A percentile compares a stretch with the other conserved stretches of the same genome.
Evolutionary conservation across 1,284 basidiomycete species (phyloP).

Genomic region (Xerocomus minutiporus): DNA sequence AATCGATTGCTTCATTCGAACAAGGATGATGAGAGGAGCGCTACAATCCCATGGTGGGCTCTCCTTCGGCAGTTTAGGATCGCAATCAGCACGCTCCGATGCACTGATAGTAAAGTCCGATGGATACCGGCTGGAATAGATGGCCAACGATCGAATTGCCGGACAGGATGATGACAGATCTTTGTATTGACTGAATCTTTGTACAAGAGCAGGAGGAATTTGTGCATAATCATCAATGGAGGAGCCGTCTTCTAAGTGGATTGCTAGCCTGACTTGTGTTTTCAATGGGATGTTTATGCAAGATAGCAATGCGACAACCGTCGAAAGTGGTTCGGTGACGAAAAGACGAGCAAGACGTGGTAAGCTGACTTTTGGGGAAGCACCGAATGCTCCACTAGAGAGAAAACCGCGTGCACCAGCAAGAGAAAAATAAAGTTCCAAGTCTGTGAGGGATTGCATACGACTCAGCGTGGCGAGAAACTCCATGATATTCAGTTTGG

Average conservation of each 20-base stretch:
- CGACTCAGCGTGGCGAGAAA: background rate
- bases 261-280: background rate
- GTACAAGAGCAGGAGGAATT: background rate
- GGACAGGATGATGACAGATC: too few relatives aligned
- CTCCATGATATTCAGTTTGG: background rate
- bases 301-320: background rate
- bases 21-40: too few relatives aligned
- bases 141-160: too few relatives aligned
- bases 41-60: too few relatives aligned
- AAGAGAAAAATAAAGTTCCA: too few relatives aligned
- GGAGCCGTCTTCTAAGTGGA: background rate
- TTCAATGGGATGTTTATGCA: background rate
- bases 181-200: background rate
- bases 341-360: background rate
- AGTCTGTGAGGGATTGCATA: background rate
- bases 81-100: too few relatives aligned
- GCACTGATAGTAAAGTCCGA: too few relatives aligned
- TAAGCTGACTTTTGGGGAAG: background rate
- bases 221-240: background rate
- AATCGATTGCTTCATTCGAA: too few relatives aligned
- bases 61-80: too few relatives aligned
- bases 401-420: too few relatives aligned
- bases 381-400: background rate
- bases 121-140: too few relatives aligned
- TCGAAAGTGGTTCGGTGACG: background rate